Percentiles rank a stretch among this genome's conserved stretches.
Evolutionary conservation across 2,329 filamentous ascomycete species (phyloP).

Genomic region (Alternaria metachromatica): DNA sequence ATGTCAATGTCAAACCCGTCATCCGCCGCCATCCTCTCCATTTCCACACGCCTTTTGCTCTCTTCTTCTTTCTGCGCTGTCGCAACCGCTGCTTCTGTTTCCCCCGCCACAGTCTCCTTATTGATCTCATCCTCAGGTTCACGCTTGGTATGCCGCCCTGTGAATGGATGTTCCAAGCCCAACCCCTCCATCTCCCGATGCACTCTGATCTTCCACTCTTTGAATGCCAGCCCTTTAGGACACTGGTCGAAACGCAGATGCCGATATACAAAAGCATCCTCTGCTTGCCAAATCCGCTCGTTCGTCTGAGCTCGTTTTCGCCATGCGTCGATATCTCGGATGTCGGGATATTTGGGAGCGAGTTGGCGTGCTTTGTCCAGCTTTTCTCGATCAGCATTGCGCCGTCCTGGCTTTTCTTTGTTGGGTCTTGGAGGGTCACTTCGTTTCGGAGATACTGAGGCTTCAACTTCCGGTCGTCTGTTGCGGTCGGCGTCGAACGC

Average conservation of each 20-base stretch:
- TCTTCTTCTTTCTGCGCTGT: background rate
- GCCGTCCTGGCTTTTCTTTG: background rate
- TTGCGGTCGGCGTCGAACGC: background rate
- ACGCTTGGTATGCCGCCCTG: background rate
- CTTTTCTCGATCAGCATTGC: too few relatives aligned
- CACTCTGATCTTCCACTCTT: background rate
- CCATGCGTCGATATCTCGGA: background rate
- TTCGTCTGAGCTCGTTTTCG: background rate
- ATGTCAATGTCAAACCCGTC: slow-evolving; percentile 8
- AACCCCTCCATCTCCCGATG: background rate
- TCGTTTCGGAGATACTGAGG: background rate
- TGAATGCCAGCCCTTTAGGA: background rate
- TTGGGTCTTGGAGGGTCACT: background rate
- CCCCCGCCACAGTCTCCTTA: background rate
- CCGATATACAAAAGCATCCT: background rate
- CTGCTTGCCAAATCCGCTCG: background rate
- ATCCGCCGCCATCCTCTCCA: background rate
- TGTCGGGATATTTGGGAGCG: background rate
- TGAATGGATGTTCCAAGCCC: background rate
- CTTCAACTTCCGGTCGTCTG: background rate
- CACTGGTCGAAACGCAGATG: background rate
- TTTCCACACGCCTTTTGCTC: background rate
- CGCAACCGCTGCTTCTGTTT: background rate
- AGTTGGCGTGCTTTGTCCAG: background rate
- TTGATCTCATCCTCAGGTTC: background rate